Percentiles rank a stretch among this genome's conserved stretches.
These are phyloP conservation scores for Ambrosiella xylebori DNA, from an alignment of 2,329 filamentous ascomycete genomes.

Conservation along the genomic window DNA sequence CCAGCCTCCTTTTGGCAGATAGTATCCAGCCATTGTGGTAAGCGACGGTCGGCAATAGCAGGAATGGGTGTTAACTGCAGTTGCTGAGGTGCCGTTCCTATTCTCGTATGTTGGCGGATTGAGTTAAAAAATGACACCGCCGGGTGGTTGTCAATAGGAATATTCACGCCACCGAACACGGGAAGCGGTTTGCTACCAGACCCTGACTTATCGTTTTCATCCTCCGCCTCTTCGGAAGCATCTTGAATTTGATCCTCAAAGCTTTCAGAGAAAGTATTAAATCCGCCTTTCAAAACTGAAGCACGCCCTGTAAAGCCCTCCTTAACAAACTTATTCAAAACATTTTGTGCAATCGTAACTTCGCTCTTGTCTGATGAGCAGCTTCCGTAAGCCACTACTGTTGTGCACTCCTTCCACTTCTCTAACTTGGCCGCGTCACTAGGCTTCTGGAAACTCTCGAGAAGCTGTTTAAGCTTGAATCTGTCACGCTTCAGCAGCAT, in stretches of 20 bases:
- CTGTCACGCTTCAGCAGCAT: conserved; percentile 81
- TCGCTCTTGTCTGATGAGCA: conserved; percentile 64
- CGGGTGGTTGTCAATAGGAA: conserved; percentile 48
- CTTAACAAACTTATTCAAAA: conserved; percentile 77
- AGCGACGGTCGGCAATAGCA: conserved; percentile 26
- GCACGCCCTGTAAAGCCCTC: conserved; percentile 64
- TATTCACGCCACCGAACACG: conserved; percentile 74
- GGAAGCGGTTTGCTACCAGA: conserved; percentile 33
- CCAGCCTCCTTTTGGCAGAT: conserved; percentile 58
- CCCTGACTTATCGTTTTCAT: conserved; percentile 27
- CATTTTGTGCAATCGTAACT: conserved; percentile 63
- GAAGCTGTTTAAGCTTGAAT: conserved; percentile 74
- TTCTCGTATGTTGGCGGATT: conserved; percentile 90
- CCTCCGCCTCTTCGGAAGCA: conserved; percentile 24
- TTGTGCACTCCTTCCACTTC: conserved; percentile 54
- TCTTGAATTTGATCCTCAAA: conserved; percentile 42
- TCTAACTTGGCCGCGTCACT: conserved; percentile 56
- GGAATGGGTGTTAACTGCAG: conserved; percentile 37
- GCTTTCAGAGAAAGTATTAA: conserved; percentile 50
- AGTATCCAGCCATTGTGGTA: conserved; percentile 63
- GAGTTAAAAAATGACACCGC: conserved; percentile 83
- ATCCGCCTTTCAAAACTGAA: conserved; percentile 68
- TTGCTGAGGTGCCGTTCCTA: conserved; percentile 84
- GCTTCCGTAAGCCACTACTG: conserved; percentile 77
- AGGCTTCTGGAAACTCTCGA: conserved; percentile 66